Evolutionary conservation across 495 filamentous ascomycete genomes (phyloP).

Genomic region (Bacidia gigantensis): DNA sequence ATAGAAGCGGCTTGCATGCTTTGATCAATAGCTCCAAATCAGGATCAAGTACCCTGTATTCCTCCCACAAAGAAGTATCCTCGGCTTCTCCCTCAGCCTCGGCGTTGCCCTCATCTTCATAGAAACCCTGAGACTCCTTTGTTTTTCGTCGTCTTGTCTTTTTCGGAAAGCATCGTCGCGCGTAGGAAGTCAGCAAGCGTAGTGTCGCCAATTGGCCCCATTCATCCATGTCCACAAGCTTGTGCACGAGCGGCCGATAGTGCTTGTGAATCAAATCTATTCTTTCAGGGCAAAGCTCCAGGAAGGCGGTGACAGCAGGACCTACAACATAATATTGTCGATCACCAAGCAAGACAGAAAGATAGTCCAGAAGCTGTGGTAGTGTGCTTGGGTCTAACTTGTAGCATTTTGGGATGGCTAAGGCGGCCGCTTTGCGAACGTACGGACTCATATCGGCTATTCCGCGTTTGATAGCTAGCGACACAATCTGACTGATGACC

Average conservation of each 20-base stretch:
- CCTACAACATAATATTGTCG: conserved; percentile 91
- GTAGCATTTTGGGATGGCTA: conserved; percentile 97
- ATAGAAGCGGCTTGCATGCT: conserved; percentile 66
- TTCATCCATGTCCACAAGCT: conserved; percentile 97
- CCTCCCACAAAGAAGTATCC: conserved; percentile 36
- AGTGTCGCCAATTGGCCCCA: conserved; percentile 84
- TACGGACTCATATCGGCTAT: conserved; percentile 86
- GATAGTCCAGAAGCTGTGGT: conserved; percentile 69
- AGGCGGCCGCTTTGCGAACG: conserved; percentile 81
- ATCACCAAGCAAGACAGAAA: conserved; percentile 66
- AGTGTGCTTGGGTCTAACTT: conserved; percentile 75
- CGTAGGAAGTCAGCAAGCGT: conserved; percentile 67
- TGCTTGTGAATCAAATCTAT: conserved; percentile 82
- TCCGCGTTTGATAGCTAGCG: conserved; percentile 82
- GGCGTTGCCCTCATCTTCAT: conserved; percentile 37
- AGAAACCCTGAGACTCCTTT: conserved; percentile 54
- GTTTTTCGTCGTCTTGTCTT: conserved; percentile 43
- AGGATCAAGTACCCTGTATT: conserved; percentile 53
- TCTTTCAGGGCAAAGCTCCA: conserved; percentile 76
- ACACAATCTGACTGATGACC: conserved; percentile 98
- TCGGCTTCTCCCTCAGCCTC: conserved; percentile 23
- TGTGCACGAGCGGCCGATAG: conserved; percentile 69
- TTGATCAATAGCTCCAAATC: conserved; percentile 75
- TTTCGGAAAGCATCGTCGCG: conserved; percentile 75
- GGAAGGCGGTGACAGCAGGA: conserved; percentile 75